Evolutionary conservation across 352 stramenopile genomes (phyloP).

Genomic region (Vaucheria bursata): DNA sequence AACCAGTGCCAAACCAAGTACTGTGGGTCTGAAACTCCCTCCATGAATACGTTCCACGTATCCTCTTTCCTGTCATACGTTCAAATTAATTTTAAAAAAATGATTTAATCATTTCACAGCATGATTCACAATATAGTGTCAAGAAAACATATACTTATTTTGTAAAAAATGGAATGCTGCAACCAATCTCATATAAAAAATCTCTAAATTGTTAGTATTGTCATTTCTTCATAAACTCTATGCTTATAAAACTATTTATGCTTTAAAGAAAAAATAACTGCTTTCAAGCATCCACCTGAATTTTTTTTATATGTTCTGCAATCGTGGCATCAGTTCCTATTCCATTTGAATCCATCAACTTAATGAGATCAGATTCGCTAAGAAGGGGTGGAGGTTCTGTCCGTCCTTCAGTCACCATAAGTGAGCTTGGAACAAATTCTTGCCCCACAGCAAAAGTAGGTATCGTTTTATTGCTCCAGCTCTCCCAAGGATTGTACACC

Average conservation of each 20-base stretch:
- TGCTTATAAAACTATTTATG: no score
- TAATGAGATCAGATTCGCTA: slow-evolving; percentile 81
- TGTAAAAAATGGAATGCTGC: no score
- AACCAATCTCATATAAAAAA: no score
- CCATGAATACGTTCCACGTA: not conserved
- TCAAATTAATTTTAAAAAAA: no score
- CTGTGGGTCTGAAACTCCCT: slow-evolving; percentile 28
- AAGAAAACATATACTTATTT: no score
- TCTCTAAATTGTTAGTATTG: no score
- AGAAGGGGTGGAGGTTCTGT: slow-evolving; percentile 74
- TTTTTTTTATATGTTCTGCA: slow-evolving; percentile 96
- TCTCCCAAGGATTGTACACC: slow-evolving; percentile 77
- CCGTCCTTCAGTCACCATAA: slow-evolving; percentile 52
- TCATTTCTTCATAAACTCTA: no score
- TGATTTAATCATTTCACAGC: no score
- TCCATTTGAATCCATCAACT: slow-evolving; percentile 83
- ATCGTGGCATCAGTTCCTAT: slow-evolving; percentile 90
- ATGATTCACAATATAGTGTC: no score
- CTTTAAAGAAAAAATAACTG: no score
- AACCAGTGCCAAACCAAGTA: slow-evolving; percentile 33
- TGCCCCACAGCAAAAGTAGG: slow-evolving; percentile 51
- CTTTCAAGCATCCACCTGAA: slow-evolving; percentile 60
- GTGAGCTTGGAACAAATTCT: slow-evolving; percentile 29
- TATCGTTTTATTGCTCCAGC: slow-evolving; percentile 72
- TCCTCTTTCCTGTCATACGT: not conserved